Percentiles rank a stretch among this genome's conserved stretches.
Conservation (phyloP, 2,329 filamentous ascomycete species). For the Pseudophaeomoniella oleicola region DNA sequence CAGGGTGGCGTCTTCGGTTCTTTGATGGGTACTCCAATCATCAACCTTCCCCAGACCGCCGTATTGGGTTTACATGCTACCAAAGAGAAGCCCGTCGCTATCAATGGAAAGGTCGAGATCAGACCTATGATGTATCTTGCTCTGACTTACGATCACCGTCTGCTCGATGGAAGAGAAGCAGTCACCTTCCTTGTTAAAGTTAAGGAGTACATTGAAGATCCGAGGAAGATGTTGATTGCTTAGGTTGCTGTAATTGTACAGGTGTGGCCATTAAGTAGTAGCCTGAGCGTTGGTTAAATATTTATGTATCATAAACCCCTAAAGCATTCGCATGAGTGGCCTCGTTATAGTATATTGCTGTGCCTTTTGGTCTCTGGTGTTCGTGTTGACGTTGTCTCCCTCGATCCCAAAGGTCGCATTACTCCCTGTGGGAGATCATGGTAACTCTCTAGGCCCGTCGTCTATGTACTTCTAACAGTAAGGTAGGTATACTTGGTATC, state of each 20-base stretch:
- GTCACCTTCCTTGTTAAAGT: conserved; percentile 94
- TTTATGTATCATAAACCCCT: not conserved
- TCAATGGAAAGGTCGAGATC: conserved; percentile 90
- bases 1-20: conserved; percentile 86
- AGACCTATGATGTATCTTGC: conserved; percentile 99
- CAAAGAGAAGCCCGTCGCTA: conserved; percentile 78
- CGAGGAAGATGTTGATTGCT: conserved; percentile 69
- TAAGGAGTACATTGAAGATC: conserved; percentile 96
- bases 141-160: conserved; percentile 91
- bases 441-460: no score
- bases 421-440: no score
- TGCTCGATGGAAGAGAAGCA: conserved; percentile 87
- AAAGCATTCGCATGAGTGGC: not conserved
- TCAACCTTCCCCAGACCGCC: conserved; percentile 77
- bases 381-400: not conserved
- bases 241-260: no score
- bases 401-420: no score
- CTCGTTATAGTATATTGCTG: not conserved
- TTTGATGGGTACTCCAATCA: conserved; percentile 94
- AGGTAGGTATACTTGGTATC: no score
- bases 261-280: no score
- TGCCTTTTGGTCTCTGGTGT: not conserved
- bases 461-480: no score
- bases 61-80: conserved; percentile 91
- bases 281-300: not conserved